Evolutionary conservation across 495 filamentous ascomycete genomes (phyloP).

Genomic region (Jackrogersella multiformis): DNA sequence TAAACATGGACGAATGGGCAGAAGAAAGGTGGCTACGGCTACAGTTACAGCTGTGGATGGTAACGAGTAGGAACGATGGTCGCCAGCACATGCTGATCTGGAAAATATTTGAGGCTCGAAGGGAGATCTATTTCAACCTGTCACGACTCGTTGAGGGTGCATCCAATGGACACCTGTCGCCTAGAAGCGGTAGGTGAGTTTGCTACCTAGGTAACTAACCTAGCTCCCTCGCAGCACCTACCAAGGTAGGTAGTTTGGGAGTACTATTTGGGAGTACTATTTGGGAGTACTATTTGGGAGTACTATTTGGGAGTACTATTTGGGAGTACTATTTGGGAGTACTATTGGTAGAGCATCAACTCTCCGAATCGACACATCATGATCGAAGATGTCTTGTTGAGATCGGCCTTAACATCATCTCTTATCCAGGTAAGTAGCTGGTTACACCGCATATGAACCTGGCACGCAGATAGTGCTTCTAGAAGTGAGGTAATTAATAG

Average conservation of each 20-base stretch:
- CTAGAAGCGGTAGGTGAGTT: slow-evolving; percentile 20
- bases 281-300: too few relatives aligned
- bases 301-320: too few relatives aligned
- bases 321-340: too few relatives aligned
- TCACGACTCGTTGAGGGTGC: slow-evolving; percentile 11
- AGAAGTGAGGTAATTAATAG: slow-evolving; percentile 14
- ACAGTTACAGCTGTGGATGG: too few relatives aligned
- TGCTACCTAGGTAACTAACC: neutral
- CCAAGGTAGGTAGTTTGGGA: slow-evolving; percentile 26
- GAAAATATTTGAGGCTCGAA: slow-evolving; percentile 35
- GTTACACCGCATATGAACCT: slow-evolving; percentile 4
- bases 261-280: too few relatives aligned
- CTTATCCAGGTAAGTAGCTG: neutral
- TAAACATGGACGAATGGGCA: slow-evolving; percentile 9
- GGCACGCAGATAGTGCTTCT: neutral
- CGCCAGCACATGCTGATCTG: slow-evolving; percentile 38
- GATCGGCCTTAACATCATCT: slow-evolving; percentile 11
- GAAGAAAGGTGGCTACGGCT: slow-evolving; percentile 32
- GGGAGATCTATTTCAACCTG: neutral
- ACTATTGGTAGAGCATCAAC: slow-evolving; percentile 1
- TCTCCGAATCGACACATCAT: neutral
- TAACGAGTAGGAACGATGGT: slow-evolving; percentile 48
- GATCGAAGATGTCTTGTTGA: slow-evolving; percentile 3
- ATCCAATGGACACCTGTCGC: slow-evolving; percentile 13
- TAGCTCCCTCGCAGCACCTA: too few relatives aligned